Evolutionary conservation across 169 alveolate genomes (phyloP).

Genomic region (Sarcocystis neurona): DNA sequence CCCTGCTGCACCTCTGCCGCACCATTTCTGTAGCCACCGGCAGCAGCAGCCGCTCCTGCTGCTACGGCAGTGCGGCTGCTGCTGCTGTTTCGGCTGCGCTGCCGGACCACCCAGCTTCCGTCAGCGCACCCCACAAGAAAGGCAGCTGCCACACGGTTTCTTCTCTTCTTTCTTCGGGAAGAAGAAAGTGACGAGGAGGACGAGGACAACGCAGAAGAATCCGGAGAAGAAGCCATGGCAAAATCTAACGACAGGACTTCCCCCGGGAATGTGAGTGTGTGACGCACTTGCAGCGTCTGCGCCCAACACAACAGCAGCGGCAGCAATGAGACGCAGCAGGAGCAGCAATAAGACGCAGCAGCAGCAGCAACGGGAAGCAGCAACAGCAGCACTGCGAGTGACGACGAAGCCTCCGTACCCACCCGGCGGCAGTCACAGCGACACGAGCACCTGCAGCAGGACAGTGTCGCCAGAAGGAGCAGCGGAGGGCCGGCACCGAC

Average conservation of each 20-base stretch:
- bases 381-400: too few relatives aligned
- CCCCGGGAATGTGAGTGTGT: not conserved
- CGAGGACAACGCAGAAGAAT: not conserved
- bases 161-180: not conserved
- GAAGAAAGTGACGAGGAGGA: not conserved
- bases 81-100: not conserved
- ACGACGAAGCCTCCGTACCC: too few relatives aligned
- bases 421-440: too few relatives aligned
- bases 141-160: not conserved
- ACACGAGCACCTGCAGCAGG: too few relatives aligned
- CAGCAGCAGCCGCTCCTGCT: too few relatives aligned
- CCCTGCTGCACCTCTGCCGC: too few relatives aligned
- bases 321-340: too few relatives aligned
- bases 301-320: not conserved
- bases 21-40: too few relatives aligned
- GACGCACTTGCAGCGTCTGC: constrained; percentile 22
- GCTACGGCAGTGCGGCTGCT: too few relatives aligned
- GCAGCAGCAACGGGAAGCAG: too few relatives aligned
- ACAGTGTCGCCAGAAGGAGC: not conserved
- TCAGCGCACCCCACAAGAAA: not conserved
- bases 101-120: constrained; percentile 7
- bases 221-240: not conserved
- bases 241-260: constrained; percentile 23
- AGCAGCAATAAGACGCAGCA: too few relatives aligned
- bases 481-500: too few relatives aligned